phyloP scores from a whole-genome alignment of 2,329 filamentous ascomycete species.

The Hypoxylon sp. region DNA sequence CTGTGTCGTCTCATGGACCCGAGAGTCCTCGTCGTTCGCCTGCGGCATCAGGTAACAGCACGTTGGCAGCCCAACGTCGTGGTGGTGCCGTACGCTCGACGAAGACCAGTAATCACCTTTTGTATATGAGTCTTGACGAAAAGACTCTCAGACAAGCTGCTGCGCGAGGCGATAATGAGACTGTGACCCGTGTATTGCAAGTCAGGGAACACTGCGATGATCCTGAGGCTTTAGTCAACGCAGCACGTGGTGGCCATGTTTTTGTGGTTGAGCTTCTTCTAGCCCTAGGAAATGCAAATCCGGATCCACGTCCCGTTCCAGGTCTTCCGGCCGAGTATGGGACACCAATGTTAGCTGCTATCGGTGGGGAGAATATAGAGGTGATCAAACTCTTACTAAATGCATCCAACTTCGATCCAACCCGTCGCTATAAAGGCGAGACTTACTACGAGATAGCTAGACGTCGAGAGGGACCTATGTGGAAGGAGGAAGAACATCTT shows the following conservation, averaged over 20 bases:
- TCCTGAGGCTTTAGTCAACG: conserved; percentile 88
- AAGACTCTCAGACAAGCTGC: conserved; percentile 73
- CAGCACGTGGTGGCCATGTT: conserved; percentile 91
- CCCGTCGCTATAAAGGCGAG: conserved; percentile 79
- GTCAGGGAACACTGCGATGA: conserved; percentile 77
- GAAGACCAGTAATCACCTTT: conserved; percentile 74
- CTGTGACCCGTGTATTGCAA: conserved; percentile 72
- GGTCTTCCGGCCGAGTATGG: conserved; percentile 78
- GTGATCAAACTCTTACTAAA: conserved; percentile 85
- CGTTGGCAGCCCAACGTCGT: conserved; percentile 62
- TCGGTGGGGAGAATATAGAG: conserved; percentile 88
- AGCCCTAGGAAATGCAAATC: conserved; percentile 75
- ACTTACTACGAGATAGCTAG: conserved; percentile 91
- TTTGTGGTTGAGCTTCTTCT: conserved; percentile 85
- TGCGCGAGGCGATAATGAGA: conserved; percentile 73
- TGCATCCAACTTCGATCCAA: conserved; percentile 85
- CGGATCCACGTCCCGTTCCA: conserved; percentile 77
- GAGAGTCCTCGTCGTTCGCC: conserved; percentile 73
- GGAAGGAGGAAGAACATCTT: conserved; percentile 88
- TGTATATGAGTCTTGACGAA: conserved; percentile 75
- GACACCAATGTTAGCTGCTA: conserved; percentile 94
- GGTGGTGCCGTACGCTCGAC: conserved; percentile 70
- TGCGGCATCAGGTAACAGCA: conserved; percentile 56
- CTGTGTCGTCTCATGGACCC: conserved; percentile 67
- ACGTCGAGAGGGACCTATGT: conserved; percentile 85